Evolutionary conservation across 768 basidiomycete species (phyloP).

Genomic region (Hirschioporus abietinus): DNA sequence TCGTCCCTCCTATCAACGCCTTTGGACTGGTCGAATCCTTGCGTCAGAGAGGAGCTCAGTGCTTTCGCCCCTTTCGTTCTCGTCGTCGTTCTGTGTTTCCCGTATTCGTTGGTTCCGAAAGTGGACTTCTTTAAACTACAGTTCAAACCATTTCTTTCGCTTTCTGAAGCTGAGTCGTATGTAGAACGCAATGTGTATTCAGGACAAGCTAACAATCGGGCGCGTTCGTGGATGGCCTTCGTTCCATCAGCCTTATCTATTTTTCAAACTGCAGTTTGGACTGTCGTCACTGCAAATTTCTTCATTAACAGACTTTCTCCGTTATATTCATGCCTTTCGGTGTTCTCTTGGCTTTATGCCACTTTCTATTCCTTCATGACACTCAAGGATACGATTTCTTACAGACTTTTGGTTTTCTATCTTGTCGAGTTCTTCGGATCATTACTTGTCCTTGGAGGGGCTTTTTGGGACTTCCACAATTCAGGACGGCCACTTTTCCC

Average conservation of each 20-base stretch:
- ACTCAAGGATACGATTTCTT: slow-evolving; percentile 55
- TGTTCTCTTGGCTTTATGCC: slow-evolving; percentile 64
- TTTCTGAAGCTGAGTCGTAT: slow-evolving; percentile 49
- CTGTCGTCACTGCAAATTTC: slow-evolving; percentile 49
- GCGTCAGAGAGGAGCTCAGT: not conserved
- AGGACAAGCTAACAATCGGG: not conserved
- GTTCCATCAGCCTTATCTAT: slow-evolving; percentile 54
- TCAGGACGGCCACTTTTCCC: slow-evolving; percentile 38
- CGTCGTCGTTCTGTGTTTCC: not conserved
- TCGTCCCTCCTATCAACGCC: not conserved
- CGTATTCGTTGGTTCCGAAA: not conserved
- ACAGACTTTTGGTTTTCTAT: slow-evolving; percentile 59
- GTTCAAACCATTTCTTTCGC: slow-evolving; percentile 39
- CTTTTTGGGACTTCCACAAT: slow-evolving; percentile 45
- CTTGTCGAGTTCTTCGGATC: slow-evolving; percentile 39
- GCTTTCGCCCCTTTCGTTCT: not conserved
- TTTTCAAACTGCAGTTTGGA: slow-evolving; percentile 51
- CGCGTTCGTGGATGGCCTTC: slow-evolving; percentile 53
- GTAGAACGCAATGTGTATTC: not conserved
- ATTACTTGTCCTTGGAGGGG: slow-evolving; percentile 46
- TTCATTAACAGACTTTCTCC: slow-evolving; percentile 29
- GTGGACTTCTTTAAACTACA: slow-evolving; percentile 16
- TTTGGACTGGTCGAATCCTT: not conserved
- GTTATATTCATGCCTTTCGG: slow-evolving; percentile 33
- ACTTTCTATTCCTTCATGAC: slow-evolving; percentile 46